These are phyloP conservation scores for Usnea hakonensis DNA, from an alignment of 495 filamentous ascomycete genomes.

Conservation along the genomic window DNA sequence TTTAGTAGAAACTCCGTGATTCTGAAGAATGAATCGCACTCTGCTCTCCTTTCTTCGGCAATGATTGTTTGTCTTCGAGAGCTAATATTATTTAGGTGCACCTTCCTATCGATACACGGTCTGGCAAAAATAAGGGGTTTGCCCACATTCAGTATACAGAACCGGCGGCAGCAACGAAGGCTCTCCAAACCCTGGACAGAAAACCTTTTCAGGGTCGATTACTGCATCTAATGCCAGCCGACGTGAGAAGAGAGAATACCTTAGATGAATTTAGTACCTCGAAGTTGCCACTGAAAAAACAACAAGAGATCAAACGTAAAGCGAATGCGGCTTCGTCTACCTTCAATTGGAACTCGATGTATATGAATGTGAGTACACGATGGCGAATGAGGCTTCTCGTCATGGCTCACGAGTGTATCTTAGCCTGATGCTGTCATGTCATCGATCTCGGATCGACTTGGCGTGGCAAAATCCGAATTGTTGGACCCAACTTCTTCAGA, in stretches of 20 bases:
- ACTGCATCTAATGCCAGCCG: slow-evolving; percentile 76
- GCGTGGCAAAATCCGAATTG: slow-evolving; percentile 80
- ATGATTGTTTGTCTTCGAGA: slow-evolving; percentile 22
- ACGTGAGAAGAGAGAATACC: slow-evolving; percentile 68
- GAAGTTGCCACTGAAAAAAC: slow-evolving; percentile 87
- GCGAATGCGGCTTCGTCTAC: slow-evolving; percentile 62
- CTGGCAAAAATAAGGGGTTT: slow-evolving; percentile 72
- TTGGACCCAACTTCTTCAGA: slow-evolving; percentile 90
- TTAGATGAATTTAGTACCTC: slow-evolving; percentile 82
- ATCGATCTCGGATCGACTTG: slow-evolving; percentile 77
- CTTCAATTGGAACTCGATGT: slow-evolving; percentile 96
- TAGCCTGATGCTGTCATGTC: slow-evolving; percentile 84
- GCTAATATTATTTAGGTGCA: slow-evolving; percentile 62
- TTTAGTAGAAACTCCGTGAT: slow-evolving; percentile 73
- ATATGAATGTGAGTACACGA: slow-evolving; percentile 70
- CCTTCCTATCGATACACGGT: slow-evolving; percentile 59
- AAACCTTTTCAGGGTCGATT: slow-evolving; percentile 85
- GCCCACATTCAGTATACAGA: slow-evolving; percentile 73
- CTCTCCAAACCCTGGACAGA: slow-evolving; percentile 67
- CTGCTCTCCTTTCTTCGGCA: slow-evolving; percentile 23
- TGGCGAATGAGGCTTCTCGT: background rate
- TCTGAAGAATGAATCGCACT: slow-evolving; percentile 40
- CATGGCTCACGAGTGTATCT: slow-evolving; percentile 25
- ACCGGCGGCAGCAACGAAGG: slow-evolving; percentile 62
- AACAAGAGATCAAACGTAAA: slow-evolving; percentile 79